Conservation (phyloP, 1,284 basidiomycete species). For the Ceratobasidium sp. region DNA sequence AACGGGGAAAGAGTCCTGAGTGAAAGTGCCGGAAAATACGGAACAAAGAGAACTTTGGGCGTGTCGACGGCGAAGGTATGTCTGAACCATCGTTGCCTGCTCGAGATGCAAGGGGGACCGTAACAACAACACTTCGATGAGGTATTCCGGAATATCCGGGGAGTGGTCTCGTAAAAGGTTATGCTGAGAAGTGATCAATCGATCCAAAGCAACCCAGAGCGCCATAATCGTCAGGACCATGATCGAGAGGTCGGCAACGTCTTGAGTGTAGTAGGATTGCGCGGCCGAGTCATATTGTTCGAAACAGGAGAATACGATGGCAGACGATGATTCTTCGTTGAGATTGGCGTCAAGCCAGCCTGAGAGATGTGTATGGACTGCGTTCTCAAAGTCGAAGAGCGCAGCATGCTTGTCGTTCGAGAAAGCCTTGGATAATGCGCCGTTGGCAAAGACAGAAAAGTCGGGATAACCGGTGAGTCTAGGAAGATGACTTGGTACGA, state of each 20-base stretch:
- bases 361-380: background rate
- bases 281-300: slow-evolving; percentile 14
- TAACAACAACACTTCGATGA: slow-evolving; percentile 59
- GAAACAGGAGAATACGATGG: slow-evolving; percentile 1
- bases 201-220: slow-evolving; percentile 57
- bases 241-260: slow-evolving; percentile 52
- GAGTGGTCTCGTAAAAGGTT: slow-evolving; percentile 59
- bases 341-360: background rate
- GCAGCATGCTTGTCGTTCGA: background rate
- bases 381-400: slow-evolving; percentile 30
- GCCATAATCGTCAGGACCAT: slow-evolving; percentile 57
- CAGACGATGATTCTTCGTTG: background rate
- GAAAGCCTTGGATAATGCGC: background rate
- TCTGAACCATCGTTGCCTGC: slow-evolving; percentile 52
- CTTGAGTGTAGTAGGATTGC: background rate
- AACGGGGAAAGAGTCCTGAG: slow-evolving; percentile 54
- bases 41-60: too few species aligned
- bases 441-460: background rate
- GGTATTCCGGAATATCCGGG: slow-evolving; percentile 57
- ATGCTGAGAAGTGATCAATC: slow-evolving; percentile 53
- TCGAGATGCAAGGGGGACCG: slow-evolving; percentile 52
- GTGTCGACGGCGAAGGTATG: slow-evolving; percentile 55
- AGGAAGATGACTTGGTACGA: background rate
- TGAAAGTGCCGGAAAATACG: too few species aligned
- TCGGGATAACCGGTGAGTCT: background rate